These are phyloP conservation scores for Gynochthodes officinalis DNA, from an alignment of 257 asterid species.

Conservation along the genomic window DNA sequence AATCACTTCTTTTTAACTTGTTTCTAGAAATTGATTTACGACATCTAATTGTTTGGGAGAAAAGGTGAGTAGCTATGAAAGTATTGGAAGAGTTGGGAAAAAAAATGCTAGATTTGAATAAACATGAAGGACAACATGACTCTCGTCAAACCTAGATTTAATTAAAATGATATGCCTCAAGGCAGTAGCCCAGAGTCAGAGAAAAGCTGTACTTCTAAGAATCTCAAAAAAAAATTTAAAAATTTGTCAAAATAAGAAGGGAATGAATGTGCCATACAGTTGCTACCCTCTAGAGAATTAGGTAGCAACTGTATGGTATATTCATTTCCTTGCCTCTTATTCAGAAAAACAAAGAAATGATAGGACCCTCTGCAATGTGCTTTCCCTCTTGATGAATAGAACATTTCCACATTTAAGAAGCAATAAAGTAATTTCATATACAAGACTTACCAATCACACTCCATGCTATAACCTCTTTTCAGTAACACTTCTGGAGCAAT, in stretches of 20 bases:
- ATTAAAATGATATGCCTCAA: not conserved
- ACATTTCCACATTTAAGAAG: constrained; percentile 3
- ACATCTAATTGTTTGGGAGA: not conserved
- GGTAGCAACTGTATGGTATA: no score
- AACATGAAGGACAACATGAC: not conserved
- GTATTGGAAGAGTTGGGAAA: not conserved
- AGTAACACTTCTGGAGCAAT: constrained; percentile 91
- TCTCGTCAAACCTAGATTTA: not conserved
- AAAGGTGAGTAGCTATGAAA: not conserved
- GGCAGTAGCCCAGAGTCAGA: not conserved
- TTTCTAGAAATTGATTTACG: not conserved
- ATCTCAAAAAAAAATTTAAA: no score
- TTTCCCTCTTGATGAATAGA: not conserved
- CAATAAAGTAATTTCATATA: not conserved
- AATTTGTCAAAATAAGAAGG: no score
- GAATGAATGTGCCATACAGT: not conserved
- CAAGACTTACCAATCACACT: constrained; percentile 81
- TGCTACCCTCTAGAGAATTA: no score
- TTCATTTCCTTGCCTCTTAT: no score
- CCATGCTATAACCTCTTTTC: constrained; percentile 79
- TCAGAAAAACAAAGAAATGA: not conserved
- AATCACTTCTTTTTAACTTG: not conserved
- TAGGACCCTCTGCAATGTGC: not conserved
- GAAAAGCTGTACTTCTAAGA: not conserved
- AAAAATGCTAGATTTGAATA: not conserved